Evolutionary conservation across 768 basidiomycete genomes (phyloP), one percentile per base, ranked within the genome.

Genomic region (Lactifluus piperatus): DNA sequence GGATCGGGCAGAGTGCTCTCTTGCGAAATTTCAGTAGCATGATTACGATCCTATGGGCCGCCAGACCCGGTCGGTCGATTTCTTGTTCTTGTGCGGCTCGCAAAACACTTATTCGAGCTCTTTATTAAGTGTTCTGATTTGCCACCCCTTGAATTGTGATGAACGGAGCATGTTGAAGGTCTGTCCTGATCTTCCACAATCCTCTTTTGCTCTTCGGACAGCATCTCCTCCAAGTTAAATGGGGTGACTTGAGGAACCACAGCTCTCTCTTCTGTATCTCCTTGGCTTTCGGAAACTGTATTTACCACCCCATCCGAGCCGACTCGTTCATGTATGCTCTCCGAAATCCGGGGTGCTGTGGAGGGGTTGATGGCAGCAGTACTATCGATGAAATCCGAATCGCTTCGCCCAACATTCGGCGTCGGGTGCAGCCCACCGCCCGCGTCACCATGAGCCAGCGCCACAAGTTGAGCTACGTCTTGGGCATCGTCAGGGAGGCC

Each of bases 401-500:
- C 7, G 16, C 27, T 45, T 45, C 20, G n/a, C 18, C 24, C 14
- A 13, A 27, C 8, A 26, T 7, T 45, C 27, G 36, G 22, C 20
- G 8, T 22, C 18, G 18, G 26, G 2, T 13, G 10, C 13, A 30
- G 26, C 34, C 1, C 11, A 4, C 43, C 13, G 16, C 22, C 11
- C 4, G 22, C 10, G 13, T 44, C 43, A 24, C 41, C 34, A 36
- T 52, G 60, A 56, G 60, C 50, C 2, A 36, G 24, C 3, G 36
- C 60, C 29, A 46, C 3, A 13, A 61, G n/a, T 20, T 55, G 50
- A 3, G 60, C 60, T n/a, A 61, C 44, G 8, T 47, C 37, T 20
- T 27, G 22, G 11, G 49, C 37, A 22, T 61, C 60, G 10, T 61
- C 29, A 27, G 60, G 60, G 22, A 56, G 50, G 80, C 77, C 50